Conservation (phyloP, 1,284 basidiomycete genomes). For the Fomitopsis betulina region DNA sequence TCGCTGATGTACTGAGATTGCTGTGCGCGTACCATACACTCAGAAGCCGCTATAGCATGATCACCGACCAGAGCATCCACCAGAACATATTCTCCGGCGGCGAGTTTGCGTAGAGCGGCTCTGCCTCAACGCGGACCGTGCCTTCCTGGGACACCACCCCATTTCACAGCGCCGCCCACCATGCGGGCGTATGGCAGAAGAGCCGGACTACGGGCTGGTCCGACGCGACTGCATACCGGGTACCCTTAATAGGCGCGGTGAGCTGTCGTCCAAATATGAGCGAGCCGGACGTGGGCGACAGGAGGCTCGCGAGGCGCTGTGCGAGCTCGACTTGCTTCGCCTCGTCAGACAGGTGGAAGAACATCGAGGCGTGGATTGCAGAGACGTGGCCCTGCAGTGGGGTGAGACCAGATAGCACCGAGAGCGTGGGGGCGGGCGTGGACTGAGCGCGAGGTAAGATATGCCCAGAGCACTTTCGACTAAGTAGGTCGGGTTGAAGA, state of each 20-base stretch:
- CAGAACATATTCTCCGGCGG: not conserved
- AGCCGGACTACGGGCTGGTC: conserved; percentile 1
- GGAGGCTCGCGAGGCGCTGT: conserved; percentile 31
- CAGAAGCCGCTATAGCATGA: too few relatives aligned
- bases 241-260: conserved; percentile 15
- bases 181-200: conserved; percentile 32
- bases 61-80: too few relatives aligned
- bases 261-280: conserved; percentile 28
- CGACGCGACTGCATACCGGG: not conserved
- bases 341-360: conserved; percentile 46
- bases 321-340: conserved; percentile 35
- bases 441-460: conserved; percentile 21
- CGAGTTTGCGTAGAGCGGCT: not conserved
- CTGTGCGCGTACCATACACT: too few relatives aligned
- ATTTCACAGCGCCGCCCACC: conserved; percentile 40
- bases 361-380: conserved; percentile 37
- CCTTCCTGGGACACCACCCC: conserved; percentile 33
- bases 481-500: conserved; percentile 31
- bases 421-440: conserved; percentile 24
- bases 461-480: too few relatives aligned
- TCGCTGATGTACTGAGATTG: too few relatives aligned
- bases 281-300: conserved; percentile 28
- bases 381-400: conserved; percentile 37
- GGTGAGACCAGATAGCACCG: conserved; percentile 29
- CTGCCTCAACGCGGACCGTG: conserved; percentile 30